Evolutionary conservation across 2,329 filamentous ascomycete genomes (phyloP), one percentile per base, ranked within the genome.

Genomic region (Venturia carpophila): DNA sequence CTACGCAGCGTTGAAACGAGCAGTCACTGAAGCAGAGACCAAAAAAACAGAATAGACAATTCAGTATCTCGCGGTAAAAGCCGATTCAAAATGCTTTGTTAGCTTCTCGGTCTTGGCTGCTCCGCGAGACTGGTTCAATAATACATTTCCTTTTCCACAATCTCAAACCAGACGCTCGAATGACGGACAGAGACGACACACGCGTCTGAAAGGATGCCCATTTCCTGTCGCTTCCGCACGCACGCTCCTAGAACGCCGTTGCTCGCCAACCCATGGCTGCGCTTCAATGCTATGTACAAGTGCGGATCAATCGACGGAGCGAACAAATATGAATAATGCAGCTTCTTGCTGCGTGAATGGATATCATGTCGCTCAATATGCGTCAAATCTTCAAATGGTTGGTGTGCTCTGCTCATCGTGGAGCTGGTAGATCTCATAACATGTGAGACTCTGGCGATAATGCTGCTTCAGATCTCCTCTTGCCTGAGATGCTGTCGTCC

Each of bases 401-500:
- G 21, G 5, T 27, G 21, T 17, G 4, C 6, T 24, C 13, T 37
- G 27, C 52, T 58, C 30, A n/a, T 58, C 15, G 30, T 58, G 27
- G 30, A 37, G 27, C 13, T 39, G 52, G 30, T n/a, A 37, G 30
- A 34, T 58, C 52, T 58, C 52, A 5, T 37, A 3, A n/a, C 19
- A 24, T 21, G 30, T 37, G 17, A 37, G 30, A 58, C n/a, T 34
- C 17, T n/a, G 5, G 30, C 6, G 30, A n/a, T 21, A 21, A 5
- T 19, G 52, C 7, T n/a, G 17, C 19, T 37, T 37, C 15, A 58
- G 19, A 58, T 34, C 52, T 58, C 52, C 19, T 58, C 52, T 5
- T 37, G 27, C 52, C 30, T 37, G 24, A 58, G 52, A 11, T 58
- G 30, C 19, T 58, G 52, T 58, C 62, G 24, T 17, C 82, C 83